These are phyloP conservation scores for Aspergillus mulundensis DNA, from an alignment of 495 filamentous ascomycete species.

Conservation along the genomic window DNA sequence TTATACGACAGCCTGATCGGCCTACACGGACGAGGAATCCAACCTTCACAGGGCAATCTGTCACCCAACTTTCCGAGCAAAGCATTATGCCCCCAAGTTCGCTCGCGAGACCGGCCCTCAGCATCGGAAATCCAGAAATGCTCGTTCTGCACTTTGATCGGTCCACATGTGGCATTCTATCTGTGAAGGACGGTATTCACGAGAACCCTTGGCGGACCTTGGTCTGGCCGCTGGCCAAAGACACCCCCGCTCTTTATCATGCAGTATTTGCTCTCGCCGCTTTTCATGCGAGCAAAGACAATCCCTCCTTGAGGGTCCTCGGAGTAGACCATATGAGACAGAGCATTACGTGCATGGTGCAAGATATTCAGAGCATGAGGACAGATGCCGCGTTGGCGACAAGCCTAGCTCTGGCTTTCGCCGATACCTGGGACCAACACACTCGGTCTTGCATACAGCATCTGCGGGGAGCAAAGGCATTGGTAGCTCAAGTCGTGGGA, in stretches of 20 bases:
- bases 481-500: constrained; percentile 58
- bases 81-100: constrained; percentile 6
- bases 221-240: constrained; percentile 66
- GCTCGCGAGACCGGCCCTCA: constrained; percentile 40
- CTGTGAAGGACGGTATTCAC: constrained; percentile 62
- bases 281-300: constrained; percentile 65
- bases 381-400: constrained; percentile 68
- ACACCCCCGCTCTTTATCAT: constrained; percentile 68
- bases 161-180: constrained; percentile 72
- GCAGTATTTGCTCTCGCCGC: constrained; percentile 72
- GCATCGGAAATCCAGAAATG: constrained; percentile 56
- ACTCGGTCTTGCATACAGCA: constrained; percentile 73
- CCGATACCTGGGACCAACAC: constrained; percentile 74
- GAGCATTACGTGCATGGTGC: constrained; percentile 56
- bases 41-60: constrained; percentile 10
- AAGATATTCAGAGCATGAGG: constrained; percentile 58
- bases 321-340: constrained; percentile 72
- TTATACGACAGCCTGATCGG: constrained; percentile 47
- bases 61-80: background rate
- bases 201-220: constrained; percentile 79
- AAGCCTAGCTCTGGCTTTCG: constrained; percentile 68
- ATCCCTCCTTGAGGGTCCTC: constrained; percentile 53
- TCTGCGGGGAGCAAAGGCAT: constrained; percentile 62
- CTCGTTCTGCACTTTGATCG: constrained; percentile 64
- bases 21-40: constrained; percentile 36